Percentiles rank a stretch among this genome's conserved stretches.
phyloP scores from a whole-genome alignment of 306 rosid genomes.

The Canavalia gladiata region DNA sequence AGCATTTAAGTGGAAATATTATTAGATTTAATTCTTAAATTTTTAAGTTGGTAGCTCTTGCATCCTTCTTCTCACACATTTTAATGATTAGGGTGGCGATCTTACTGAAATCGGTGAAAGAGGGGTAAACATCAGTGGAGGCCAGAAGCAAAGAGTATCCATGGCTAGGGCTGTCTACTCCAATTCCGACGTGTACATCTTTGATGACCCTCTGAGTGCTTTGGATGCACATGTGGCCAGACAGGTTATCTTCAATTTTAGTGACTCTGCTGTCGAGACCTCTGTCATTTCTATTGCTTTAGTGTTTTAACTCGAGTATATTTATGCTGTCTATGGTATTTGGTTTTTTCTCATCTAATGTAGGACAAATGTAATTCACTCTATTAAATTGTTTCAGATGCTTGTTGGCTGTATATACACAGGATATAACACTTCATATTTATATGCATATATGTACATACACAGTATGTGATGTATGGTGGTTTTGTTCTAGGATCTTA shows the following conservation, averaged over 20 bases:
- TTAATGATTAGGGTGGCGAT: slow-evolving; percentile 74
- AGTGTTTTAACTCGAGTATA: slow-evolving; percentile 11
- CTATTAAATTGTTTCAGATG: neutral
- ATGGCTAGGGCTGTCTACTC: slow-evolving; percentile 97
- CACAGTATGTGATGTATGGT: slow-evolving; percentile 20
- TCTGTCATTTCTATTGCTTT: slow-evolving; percentile 37
- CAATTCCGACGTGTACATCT: slow-evolving; percentile 81
- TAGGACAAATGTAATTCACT: too few species aligned
- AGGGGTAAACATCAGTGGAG: slow-evolving; percentile 97
- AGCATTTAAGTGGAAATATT: slow-evolving; percentile 48
- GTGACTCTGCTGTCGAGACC: slow-evolving; percentile 20
- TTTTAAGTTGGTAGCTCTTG: slow-evolving; percentile 34
- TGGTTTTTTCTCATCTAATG: too few species aligned
- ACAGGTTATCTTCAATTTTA: slow-evolving; percentile 69
- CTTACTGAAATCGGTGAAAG: slow-evolving; percentile 98
- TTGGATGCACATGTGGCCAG: slow-evolving; percentile 92
- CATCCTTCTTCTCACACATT: slow-evolving; percentile 39
- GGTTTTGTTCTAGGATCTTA: slow-evolving; percentile 2
- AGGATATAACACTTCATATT: neutral
- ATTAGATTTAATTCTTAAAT: slow-evolving; percentile 11
- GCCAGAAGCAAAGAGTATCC: slow-evolving; percentile 97
- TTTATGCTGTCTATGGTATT: slow-evolving; percentile 32
- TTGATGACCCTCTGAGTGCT: slow-evolving; percentile 97
- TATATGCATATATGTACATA: slow-evolving; percentile 5
- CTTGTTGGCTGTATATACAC: slow-evolving; percentile 29